phyloP scores from a whole-genome alignment of 345 rosid genomes.

The Aquilaria yunnanensis region DNA sequence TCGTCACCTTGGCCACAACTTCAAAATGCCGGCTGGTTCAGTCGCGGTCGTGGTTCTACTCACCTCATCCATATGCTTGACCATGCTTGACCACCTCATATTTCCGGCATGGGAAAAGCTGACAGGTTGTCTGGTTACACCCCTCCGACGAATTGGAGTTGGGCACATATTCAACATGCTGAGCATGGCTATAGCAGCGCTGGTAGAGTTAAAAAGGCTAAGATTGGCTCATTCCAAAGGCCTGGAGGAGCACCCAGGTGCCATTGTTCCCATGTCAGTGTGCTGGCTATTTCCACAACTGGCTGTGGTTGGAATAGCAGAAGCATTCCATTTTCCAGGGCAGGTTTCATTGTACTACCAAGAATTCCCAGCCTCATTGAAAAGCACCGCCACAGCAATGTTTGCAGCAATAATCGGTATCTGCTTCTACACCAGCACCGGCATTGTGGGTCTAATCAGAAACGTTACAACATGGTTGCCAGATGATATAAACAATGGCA shows the following conservation, averaged over 20 bases:
- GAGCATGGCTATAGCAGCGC: constrained; percentile 10
- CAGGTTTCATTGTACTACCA: constrained; percentile 28
- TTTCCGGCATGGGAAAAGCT: constrained; percentile 23
- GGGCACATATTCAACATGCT: too few species aligned
- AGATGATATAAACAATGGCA: constrained; percentile 28
- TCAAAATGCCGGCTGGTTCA: constrained; percentile 38
- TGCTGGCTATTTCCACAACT: constrained; percentile 38
- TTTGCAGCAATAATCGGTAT: constrained; percentile 8
- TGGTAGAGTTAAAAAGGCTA: constrained; percentile 34
- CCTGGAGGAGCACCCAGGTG: neutral
- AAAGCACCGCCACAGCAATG: constrained; percentile 32
- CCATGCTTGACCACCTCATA: constrained; percentile 12
- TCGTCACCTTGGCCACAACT: constrained; percentile 29
- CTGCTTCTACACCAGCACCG: too few species aligned
- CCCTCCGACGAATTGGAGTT: constrained; percentile 27
- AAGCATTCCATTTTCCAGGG: constrained; percentile 38
- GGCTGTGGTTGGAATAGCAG: constrained; percentile 29
- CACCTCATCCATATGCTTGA: constrained; percentile 12
- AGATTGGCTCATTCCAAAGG: constrained; percentile 6
- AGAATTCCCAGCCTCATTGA: constrained; percentile 28
- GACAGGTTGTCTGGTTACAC: constrained; percentile 5
- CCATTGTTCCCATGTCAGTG: constrained; percentile 22
- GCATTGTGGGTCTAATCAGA: constrained; percentile 15
- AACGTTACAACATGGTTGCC: constrained; percentile 32
- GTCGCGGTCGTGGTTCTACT: constrained; percentile 15